Evolutionary conservation across 2,329 filamentous ascomycete genomes (phyloP).

Genomic region (Sporothrix mexicana): DNA sequence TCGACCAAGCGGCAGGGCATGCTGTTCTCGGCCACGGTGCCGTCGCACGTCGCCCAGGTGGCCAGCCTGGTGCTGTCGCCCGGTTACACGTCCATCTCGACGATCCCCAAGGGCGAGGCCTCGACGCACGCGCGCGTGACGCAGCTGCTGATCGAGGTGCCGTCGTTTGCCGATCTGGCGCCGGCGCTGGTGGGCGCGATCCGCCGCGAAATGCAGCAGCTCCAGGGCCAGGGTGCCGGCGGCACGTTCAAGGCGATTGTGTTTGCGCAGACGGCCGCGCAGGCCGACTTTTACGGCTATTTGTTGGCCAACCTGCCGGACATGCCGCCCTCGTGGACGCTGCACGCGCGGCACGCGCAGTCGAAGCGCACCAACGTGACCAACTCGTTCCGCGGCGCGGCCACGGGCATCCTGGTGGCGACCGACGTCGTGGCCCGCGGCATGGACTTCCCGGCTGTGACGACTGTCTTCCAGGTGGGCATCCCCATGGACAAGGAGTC

Average conservation of each 20-base stretch:
- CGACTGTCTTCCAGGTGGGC: slow-evolving; percentile 69
- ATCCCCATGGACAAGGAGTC: slow-evolving; percentile 64
- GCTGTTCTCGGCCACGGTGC: slow-evolving; percentile 86
- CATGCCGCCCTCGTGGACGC: slow-evolving; percentile 52
- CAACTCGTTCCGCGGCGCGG: slow-evolving; percentile 63
- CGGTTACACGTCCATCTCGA: slow-evolving; percentile 81
- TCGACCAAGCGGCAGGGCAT: slow-evolving; percentile 70
- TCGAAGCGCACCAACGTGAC: slow-evolving; percentile 62
- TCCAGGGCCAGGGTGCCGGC: slow-evolving; percentile 36
- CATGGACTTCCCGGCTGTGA: slow-evolving; percentile 75
- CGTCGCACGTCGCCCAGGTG: slow-evolving; percentile 76
- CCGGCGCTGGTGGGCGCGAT: slow-evolving; percentile 64
- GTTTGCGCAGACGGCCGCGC: slow-evolving; percentile 70
- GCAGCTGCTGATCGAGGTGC: slow-evolving; percentile 70
- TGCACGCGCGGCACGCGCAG: slow-evolving; percentile 60
- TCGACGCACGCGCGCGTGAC: slow-evolving; percentile 79
- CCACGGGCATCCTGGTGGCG: slow-evolving; percentile 63
- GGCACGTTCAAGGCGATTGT: slow-evolving; percentile 81
- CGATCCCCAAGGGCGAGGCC: slow-evolving; percentile 74
- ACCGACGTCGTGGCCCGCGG: slow-evolving; percentile 74
- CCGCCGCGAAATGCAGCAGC: slow-evolving; percentile 47
- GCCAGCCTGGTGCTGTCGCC: slow-evolving; percentile 71
- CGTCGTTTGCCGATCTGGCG: slow-evolving; percentile 72
- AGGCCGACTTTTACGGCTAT: slow-evolving; percentile 58
- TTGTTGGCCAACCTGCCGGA: slow-evolving; percentile 50